Base-by-base conservation (phyloP, 345 rosid genomes). In the Mercurialis annua region DNA sequence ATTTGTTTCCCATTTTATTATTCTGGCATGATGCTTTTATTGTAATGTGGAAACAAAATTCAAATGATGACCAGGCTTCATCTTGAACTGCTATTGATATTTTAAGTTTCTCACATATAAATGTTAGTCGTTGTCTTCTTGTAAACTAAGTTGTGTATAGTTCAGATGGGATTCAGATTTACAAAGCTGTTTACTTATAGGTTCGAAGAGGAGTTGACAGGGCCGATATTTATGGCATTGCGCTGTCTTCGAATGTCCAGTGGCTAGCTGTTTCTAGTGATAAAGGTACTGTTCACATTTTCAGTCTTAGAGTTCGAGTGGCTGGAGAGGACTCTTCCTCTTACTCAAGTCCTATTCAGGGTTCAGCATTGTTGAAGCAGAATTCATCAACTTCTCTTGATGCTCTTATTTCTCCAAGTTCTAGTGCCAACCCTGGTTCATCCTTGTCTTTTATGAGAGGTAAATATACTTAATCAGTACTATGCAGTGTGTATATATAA, bases 201-300 rank as follows among this genome's bases (percentile, higher is more conserved):
- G 96, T 92, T 38, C 86, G 96, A 67, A 86, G 98, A 84, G 97
- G 98, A 56, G 84, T 82, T 63, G 97, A 88, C 72, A 82, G 89
- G 83, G 96, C 98, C 64, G 94, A 88, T 62, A 90, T 92, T 75
- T 87, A 83, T 62, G 84, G 92, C 65, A 80, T 92, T 77, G 79
- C 96, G 52, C 82, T 90, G 54, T 88, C 97, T 48, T 81, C 84
- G 33, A 81, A 83, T 73, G 88, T 82, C 40, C 96, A 86, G 77
- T 92, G 98, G 98, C 68, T 92, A 67, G 96, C 90, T 20, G 96
- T 90, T 49, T 88, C 97, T 21, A 92, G 97, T 72, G 93, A 88
- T 70, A 88, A 87, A 81, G 94, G 94, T 23, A 90, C 98, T 73
- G 82, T 88, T 70, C 97, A 92, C 65, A 74, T 92, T 33, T 92